phyloP scores from a whole-genome alignment of 2,329 filamentous ascomycete species.

The Fusarium phyllophilum region DNA sequence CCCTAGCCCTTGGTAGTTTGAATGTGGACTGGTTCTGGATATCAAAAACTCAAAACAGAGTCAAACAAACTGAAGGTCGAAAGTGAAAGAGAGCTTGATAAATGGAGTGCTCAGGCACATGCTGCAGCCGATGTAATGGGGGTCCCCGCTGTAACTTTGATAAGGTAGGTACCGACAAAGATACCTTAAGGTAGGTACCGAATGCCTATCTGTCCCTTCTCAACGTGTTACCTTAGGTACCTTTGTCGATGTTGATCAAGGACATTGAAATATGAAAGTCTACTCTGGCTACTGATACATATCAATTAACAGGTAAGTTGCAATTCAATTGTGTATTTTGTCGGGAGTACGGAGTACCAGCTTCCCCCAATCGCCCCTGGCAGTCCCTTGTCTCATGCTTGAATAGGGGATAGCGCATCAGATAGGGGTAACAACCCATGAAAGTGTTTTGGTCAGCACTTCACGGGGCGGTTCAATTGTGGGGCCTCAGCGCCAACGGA shows the following conservation, averaged over 20 bases:
- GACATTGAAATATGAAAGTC: conserved; percentile 15
- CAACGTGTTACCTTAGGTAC: background rate
- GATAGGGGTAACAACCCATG: conserved; percentile 37
- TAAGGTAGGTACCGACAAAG: background rate
- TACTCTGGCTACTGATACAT: background rate
- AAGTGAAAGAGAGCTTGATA: conserved; percentile 28
- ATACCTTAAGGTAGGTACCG: background rate
- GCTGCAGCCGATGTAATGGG: conserved; percentile 25
- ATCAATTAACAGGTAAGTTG: conserved; percentile 6
- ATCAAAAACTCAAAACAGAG: conserved; percentile 36
- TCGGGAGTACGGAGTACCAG: background rate
- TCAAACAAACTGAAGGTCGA: conserved; percentile 25
- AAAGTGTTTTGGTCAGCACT: conserved; percentile 31
- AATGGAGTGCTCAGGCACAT: conserved; percentile 30
- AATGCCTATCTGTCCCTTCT: conserved; percentile 7
- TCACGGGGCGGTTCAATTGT: conserved; percentile 3
- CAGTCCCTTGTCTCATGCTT: conserved; percentile 33
- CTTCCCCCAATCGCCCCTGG: conserved; percentile 31
- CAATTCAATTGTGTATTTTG: conserved; percentile 5
- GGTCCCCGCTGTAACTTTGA: background rate
- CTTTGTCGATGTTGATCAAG: background rate
- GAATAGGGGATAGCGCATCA: conserved; percentile 38
- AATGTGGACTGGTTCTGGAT: conserved; percentile 18
- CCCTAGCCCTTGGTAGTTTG: conserved; percentile 20
- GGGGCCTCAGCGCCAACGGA: conserved; percentile 28